These are phyloP conservation scores for Picea mariana DNA, from an alignment of 83 land plant species.

Conservation along the genomic window DNA sequence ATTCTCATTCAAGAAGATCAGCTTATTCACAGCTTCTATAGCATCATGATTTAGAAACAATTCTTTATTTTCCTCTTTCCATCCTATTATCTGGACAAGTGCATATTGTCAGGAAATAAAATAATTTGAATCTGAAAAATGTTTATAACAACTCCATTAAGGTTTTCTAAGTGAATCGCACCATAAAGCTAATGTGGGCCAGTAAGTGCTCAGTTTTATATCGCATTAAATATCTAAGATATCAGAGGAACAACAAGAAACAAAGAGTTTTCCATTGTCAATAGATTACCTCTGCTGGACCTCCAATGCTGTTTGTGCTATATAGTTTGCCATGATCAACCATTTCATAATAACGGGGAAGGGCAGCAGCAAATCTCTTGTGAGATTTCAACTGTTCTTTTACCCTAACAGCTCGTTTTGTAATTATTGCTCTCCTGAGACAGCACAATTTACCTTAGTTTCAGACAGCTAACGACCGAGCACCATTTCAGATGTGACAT, in stretches of 20 bases:
- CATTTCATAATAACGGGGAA: conserved; percentile 50
- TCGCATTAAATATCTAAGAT: not conserved
- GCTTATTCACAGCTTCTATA: conserved; percentile 40
- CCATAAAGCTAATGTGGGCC: not conserved
- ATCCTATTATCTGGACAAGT: conserved; percentile 70
- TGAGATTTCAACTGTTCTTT: conserved; percentile 81
- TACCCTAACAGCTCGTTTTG: conserved; percentile 81
- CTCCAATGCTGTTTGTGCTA: conserved; percentile 58
- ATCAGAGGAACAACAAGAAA: not conserved
- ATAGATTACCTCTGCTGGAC: conserved; percentile 53
- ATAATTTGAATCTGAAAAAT: not conserved
- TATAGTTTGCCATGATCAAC: conserved; percentile 79
- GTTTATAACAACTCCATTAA: not conserved
- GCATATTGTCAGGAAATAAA: not conserved
- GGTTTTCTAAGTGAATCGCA: not conserved
- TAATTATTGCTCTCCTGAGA: conserved; percentile 74
- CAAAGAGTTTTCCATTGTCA: not conserved
- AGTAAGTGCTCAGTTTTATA: not conserved
- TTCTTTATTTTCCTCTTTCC: conserved; percentile 58
- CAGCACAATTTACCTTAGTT: not conserved
- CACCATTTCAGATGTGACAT: not conserved
- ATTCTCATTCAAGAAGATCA: conserved; percentile 61
- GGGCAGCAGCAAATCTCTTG: conserved; percentile 75
- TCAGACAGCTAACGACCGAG: not conserved
- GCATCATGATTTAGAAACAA: conserved; percentile 62